These are phyloP conservation scores for Meyerozyma guilliermondii DNA, from an alignment of 1,139 yeast genomes.

Conservation along the genomic window DNA sequence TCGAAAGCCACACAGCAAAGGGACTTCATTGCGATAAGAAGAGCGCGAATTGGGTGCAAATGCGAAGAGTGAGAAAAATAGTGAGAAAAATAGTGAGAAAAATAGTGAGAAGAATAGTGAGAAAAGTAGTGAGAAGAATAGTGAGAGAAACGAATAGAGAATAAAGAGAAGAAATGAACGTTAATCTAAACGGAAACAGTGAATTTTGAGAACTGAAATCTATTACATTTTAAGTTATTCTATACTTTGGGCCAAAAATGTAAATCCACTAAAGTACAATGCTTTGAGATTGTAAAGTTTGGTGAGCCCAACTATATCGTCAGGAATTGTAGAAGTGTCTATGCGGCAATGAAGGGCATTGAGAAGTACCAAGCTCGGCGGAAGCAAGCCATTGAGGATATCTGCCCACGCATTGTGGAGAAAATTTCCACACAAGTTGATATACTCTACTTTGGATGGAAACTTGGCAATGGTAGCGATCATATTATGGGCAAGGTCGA, in stretches of 20 bases:
- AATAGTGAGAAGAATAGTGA: too few species aligned
- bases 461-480: slow-evolving; percentile 12
- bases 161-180: neutral
- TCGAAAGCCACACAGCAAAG: slow-evolving; percentile 40
- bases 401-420: neutral
- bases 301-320: neutral
- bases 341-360: neutral
- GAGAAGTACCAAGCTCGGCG: neutral
- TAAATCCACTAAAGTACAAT: neutral
- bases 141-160: neutral
- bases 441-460: slow-evolving; percentile 10
- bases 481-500: slow-evolving; percentile 22
- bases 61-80: too few species aligned
- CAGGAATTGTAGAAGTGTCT: neutral
- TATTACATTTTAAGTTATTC: too few species aligned
- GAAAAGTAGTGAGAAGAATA: too few species aligned
- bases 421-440: slow-evolving; percentile 20
- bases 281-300: neutral
- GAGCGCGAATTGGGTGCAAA: neutral
- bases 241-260: neutral
- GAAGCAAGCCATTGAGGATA: neutral
- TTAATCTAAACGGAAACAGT: too few species aligned
- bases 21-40: slow-evolving; percentile 19
- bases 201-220: too few species aligned
- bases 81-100: too few species aligned